These are phyloP conservation scores for Backusella luteola DNA, from an alignment of 192 early-diverging fungal species.

Conservation along the genomic window DNA sequence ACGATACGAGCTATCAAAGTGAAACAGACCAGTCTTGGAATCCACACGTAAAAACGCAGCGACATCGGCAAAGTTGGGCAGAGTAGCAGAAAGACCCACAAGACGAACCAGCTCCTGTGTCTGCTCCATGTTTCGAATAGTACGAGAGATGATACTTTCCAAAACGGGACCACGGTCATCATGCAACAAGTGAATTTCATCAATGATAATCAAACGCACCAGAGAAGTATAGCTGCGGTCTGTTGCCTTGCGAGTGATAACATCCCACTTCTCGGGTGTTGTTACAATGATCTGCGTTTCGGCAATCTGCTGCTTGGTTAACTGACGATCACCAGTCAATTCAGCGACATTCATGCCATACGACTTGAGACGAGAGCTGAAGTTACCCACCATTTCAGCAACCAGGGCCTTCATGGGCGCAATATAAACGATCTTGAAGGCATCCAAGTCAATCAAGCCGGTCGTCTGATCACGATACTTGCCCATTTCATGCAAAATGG, in stretches of 20 bases:
- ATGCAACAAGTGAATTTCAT: slow-evolving; percentile 96
- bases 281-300: slow-evolving; percentile 98
- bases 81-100: slow-evolving; percentile 90
- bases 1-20: slow-evolving; percentile 90
- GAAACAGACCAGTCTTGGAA: slow-evolving; percentile 78
- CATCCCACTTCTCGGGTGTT: slow-evolving; percentile 99
- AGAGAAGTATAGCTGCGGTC: slow-evolving; percentile 90
- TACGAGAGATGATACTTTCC: slow-evolving; percentile 88
- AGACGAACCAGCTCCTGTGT: slow-evolving; percentile 87
- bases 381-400: slow-evolving; percentile 96
- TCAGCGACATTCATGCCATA: slow-evolving; percentile 92
- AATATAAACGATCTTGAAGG: slow-evolving; percentile 98
- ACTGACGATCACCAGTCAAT: slow-evolving; percentile 93
- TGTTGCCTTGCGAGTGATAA: slow-evolving; percentile 94
- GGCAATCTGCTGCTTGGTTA: slow-evolving; percentile 96
- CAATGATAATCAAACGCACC: slow-evolving; percentile 83
- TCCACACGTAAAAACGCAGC: slow-evolving; percentile 92
- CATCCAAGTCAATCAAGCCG: slow-evolving; percentile 73
- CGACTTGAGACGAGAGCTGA: slow-evolving; percentile 66
- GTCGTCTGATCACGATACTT: slow-evolving; percentile 73
- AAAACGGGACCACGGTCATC: slow-evolving; percentile 97
- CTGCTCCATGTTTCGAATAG: slow-evolving; percentile 84
- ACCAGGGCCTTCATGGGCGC: slow-evolving; percentile 99
- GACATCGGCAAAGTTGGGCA: slow-evolving; percentile 96
- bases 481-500: slow-evolving; percentile 86